Evolutionary conservation across 805 yeast genomes (phyloP), one percentile per base, ranked within the genome.

Genomic region (Tetrapisispora pingtungensis): DNA sequence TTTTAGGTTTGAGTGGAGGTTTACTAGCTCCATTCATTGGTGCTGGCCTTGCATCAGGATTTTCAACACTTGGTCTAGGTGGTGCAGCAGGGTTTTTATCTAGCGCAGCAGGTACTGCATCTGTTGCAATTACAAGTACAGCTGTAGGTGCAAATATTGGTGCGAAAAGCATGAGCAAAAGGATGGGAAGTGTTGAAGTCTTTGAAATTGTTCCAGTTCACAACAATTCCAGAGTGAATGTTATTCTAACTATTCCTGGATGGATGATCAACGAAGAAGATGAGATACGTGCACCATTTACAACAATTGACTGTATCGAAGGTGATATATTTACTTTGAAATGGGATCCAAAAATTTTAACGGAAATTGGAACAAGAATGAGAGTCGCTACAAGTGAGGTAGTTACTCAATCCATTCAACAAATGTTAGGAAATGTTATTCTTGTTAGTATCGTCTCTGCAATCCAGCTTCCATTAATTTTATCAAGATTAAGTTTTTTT

Each of bases 331-430:
- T 82, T 55, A 87, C 97, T 0, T 70, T 93, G 7, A 68, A 85
- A 40, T 93, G 98, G 98, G 99, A 93, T 62, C 99, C 99, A 0
- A 97, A 93, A 52, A 86, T 93, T 90, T 77, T 93, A 56, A 81
- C 79, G 48, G 84, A 95, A 44, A 87, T 85, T 76, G 99, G 99
- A 59, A 96, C 90, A 62, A 93, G 97, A 0, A 90, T 93, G 50
- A 78, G 79, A 49, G 88, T 93, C 54, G 72, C 94, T 45, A 98
- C 98, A 0, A 84, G 90, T 34, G 99, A 93, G 65, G 90, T 94
- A 0, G 71, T 94, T 42, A 78, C 95, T 0, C 93, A 90, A 52
- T 86, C 96, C 4, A 81, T 93, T 38, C 99, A 93, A 67, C 98
- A 94, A 62, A 82, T 93, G 46, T 71, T 93, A 32, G 98, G 97